Conservation (phyloP, 2,329 filamentous ascomycete species). For the Alternaria viburni region DNA sequence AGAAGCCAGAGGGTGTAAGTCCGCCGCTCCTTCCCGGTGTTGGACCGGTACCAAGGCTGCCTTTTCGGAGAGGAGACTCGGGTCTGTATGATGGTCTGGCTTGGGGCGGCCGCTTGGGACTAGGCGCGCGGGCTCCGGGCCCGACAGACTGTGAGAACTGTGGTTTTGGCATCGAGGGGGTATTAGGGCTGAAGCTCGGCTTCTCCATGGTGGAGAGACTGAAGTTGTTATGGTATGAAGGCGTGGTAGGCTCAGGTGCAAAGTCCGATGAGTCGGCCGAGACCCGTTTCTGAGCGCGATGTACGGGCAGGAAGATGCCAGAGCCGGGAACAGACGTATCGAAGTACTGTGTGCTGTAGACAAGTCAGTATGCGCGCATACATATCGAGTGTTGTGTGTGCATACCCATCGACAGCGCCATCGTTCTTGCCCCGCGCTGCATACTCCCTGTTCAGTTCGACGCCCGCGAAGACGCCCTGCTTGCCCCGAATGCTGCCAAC, state of each 20-base stretch:
- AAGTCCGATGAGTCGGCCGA: constrained; percentile 62
- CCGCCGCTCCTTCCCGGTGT: constrained; percentile 61
- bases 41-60: constrained; percentile 36
- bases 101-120: constrained; percentile 72
- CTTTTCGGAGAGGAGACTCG: constrained; percentile 78
- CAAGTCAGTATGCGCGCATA: constrained; percentile 14
- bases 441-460: constrained; percentile 84
- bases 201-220: constrained; percentile 64
- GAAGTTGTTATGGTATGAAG: constrained; percentile 58
- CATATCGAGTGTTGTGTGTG: background rate
- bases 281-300: constrained; percentile 75
- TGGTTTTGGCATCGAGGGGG: constrained; percentile 72
- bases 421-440: constrained; percentile 89
- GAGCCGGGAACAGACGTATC: constrained; percentile 76
- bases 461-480: constrained; percentile 88
- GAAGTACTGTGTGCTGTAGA: constrained; percentile 72
- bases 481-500: constrained; percentile 86
- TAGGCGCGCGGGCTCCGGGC: constrained; percentile 70
- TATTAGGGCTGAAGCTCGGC: constrained; percentile 48
- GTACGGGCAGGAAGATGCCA: constrained; percentile 90
- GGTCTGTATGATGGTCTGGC: constrained; percentile 80
- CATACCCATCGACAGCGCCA: constrained; percentile 92
- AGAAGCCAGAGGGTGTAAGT: constrained; percentile 60
- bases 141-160: constrained; percentile 92
- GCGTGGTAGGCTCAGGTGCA: constrained; percentile 73